phyloP scores from a whole-genome alignment of 345 rosid genomes.

The Hypericum androsaemum region DNA sequence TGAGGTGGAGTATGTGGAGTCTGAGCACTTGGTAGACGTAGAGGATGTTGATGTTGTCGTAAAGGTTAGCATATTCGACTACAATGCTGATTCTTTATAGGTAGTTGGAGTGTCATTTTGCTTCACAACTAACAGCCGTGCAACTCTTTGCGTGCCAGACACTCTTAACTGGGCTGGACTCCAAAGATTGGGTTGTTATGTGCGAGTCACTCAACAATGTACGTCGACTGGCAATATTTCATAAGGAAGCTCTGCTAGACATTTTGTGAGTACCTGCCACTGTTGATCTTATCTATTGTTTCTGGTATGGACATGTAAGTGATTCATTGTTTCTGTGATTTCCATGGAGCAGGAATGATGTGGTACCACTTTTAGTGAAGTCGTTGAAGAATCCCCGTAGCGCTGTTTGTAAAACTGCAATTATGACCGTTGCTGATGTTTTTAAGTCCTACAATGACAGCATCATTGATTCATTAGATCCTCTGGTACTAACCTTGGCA shows the following conservation, averaged over 20 bases:
- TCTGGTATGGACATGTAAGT: background rate
- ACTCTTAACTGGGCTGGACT: constrained; percentile 65
- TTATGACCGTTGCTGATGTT: constrained; percentile 82
- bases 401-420: constrained; percentile 90
- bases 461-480: constrained; percentile 63
- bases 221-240: constrained; percentile 68
- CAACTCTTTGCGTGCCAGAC: constrained; percentile 22
- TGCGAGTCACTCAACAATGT: constrained; percentile 78
- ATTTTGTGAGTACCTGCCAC: constrained; percentile 50
- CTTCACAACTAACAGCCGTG: background rate
- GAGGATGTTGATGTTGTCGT: constrained; percentile 55
- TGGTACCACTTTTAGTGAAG: constrained; percentile 68
- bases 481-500: constrained; percentile 40
- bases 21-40: constrained; percentile 61
- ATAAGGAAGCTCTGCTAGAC: constrained; percentile 51
- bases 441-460: constrained; percentile 58
- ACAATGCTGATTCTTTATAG: background rate
- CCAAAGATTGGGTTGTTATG: constrained; percentile 76
- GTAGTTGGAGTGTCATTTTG: too few species aligned
- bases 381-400: constrained; percentile 95
- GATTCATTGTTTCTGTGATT: constrained; percentile 1
- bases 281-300: constrained; percentile 4
- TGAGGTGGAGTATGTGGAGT: constrained; percentile 79
- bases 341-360: constrained; percentile 44
- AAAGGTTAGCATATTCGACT: constrained; percentile 32